Conservation (phyloP, 176 grass and related monocot species). For the Phragmites australis region DNA sequence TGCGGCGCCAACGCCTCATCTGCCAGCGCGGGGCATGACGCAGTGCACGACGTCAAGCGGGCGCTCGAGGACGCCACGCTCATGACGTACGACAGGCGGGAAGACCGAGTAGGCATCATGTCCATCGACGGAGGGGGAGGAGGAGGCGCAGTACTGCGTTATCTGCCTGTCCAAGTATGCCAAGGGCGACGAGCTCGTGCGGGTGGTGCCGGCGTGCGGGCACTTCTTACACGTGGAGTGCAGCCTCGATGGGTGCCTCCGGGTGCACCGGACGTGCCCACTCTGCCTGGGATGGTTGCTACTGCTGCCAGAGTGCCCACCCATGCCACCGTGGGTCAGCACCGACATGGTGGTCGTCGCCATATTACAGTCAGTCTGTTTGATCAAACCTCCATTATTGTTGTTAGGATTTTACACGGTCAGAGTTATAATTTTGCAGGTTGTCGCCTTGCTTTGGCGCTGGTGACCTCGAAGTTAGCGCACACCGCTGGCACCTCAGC, state of each 20-base stretch:
- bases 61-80: slow-evolving; percentile 9
- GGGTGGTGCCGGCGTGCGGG: slow-evolving; percentile 47
- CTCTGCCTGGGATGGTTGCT: not conserved
- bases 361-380: too few species aligned
- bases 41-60: slow-evolving; percentile 33
- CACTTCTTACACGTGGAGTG: slow-evolving; percentile 55
- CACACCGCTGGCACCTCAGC: too few species aligned
- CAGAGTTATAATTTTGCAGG: too few species aligned
- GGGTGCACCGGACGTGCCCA: slow-evolving; percentile 25
- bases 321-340: not conserved
- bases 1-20: too few species aligned
- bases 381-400: too few species aligned
- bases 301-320: slow-evolving; percentile 35
- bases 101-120: not conserved
- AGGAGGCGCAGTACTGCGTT: not conserved
- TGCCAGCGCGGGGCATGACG: not conserved
- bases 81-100: slow-evolving; percentile 34
- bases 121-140: not conserved
- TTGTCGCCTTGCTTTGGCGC: not conserved
- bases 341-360: not conserved
- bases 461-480: too few species aligned
- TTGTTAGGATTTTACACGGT: too few species aligned
- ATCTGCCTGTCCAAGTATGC: slow-evolving; percentile 31
- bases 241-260: slow-evolving; percentile 42
- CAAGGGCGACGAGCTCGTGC: slow-evolving; percentile 16